Conservation (phyloP, 2,329 filamentous ascomycete genomes). For the Diplodia mutila region DNA sequence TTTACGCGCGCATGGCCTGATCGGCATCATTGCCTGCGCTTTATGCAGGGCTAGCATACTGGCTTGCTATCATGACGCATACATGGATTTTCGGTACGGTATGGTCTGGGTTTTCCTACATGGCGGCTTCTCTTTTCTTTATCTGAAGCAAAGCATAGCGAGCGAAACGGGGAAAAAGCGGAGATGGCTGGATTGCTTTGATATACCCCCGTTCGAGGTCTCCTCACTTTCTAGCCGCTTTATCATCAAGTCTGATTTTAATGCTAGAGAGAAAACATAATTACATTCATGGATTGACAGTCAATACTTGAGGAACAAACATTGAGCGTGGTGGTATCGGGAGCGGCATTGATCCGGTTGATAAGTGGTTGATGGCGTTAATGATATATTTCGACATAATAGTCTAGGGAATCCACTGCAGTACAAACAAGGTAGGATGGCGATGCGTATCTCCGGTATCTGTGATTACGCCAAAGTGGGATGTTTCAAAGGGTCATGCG, state of each 20-base stretch:
- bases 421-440: background rate
- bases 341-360: background rate
- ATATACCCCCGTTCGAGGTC: constrained; percentile 20
- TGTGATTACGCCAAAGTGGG: background rate
- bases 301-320: background rate
- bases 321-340: background rate
- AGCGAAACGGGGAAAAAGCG: background rate
- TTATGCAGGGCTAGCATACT: background rate
- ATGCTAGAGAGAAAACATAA: background rate
- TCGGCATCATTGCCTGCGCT: background rate
- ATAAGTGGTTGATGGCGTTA: background rate
- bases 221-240: background rate
- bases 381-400: background rate
- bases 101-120: background rate
- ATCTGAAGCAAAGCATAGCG: constrained; percentile 11
- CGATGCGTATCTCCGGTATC: background rate
- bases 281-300: background rate
- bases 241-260: background rate
- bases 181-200: constrained; percentile 23
- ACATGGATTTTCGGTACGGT: background rate
- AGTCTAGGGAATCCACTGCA: background rate
- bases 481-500: background rate
- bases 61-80: background rate
- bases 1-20: background rate
- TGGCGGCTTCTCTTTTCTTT: background rate